Base-by-base conservation (phyloP, 2,329 filamentous ascomycete species). In the Rutstroemia sp. region DNA sequence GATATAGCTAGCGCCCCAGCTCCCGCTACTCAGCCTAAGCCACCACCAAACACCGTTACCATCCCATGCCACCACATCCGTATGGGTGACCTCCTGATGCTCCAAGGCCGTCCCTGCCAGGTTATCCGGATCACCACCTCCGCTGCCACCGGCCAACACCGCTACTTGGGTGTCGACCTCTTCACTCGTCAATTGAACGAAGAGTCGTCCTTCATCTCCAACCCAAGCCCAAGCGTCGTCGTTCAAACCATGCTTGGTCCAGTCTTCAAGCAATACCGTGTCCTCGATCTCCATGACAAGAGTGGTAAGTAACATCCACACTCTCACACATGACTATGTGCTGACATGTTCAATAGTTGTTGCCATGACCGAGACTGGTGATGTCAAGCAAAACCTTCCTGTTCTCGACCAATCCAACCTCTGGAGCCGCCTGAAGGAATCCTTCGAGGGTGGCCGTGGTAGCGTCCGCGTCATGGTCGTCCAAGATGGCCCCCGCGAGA, bases 251-350 rank as follows among this genome's bases (percentile, higher is more conserved):
- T 99, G 91, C 88, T 95, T 66, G 94, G 92, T 69, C 94, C 94
- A 63, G 86, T 97, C 79, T 96, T 97, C 90, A 97, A 97, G 90
- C 94, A 97, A 83, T 99, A 99, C 87, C 92, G 94, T 71, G 92
- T 99, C 73, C 87, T 99, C 62, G 94, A 99, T 80, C 87, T 99
- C 75, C 86, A 91, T 75, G 89, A 95, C 65, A 92, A 82, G 68
- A 68, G 86, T 69, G 80, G 81, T 70, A 76, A 77, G 67, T 62
- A 6, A 37, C 4, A 19, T 16, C n/a, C 8, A 4, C 75, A 23
- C 3, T n/a, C 21, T 38, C 30, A 2, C 4, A 6, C 2, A 1
- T 30, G 12, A 14, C 37, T 49, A 10, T 2, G 10, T 47, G 14
- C 62, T 68, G 62, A 59, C 34, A 48, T 34, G 9, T 10, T 9